Conservation (phyloP, 495 filamentous ascomycete genomes). For the Annulohypoxylon nitens region DNA sequence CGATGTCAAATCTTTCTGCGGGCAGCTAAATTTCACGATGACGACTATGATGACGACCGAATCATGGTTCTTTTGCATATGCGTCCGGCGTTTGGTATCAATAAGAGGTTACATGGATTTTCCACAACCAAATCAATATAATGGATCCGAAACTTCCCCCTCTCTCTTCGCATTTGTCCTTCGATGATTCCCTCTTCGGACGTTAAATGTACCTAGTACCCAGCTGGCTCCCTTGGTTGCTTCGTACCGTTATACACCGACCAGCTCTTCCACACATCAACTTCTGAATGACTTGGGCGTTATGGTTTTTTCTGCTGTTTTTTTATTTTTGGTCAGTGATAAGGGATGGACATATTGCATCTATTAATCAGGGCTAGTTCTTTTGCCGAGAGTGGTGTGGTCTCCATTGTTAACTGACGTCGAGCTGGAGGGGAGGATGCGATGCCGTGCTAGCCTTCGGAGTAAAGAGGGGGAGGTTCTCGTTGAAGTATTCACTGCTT, state of each 20-base stretch:
- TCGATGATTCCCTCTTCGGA: constrained; percentile 6
- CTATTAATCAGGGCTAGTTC: constrained; percentile 34
- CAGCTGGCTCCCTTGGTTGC: constrained; percentile 7
- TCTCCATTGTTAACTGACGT: constrained; percentile 8
- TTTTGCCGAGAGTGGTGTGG: constrained; percentile 16
- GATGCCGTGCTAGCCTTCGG: constrained; percentile 30
- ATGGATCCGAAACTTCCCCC: constrained; percentile 23
- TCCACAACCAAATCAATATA: constrained; percentile 12
- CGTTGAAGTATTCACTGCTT: constrained; percentile 26
- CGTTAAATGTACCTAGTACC: not conserved
- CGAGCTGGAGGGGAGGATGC: constrained; percentile 21
- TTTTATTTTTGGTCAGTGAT: constrained; percentile 7
- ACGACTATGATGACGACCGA: constrained; percentile 51
- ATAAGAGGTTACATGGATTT: constrained; percentile 37
- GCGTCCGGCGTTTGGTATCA: constrained; percentile 49
- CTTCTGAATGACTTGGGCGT: constrained; percentile 41
- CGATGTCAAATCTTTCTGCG: constrained; percentile 24
- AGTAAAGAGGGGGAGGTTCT: constrained; percentile 32
- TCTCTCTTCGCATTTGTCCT: constrained; percentile 24
- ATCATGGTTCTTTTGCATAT: constrained; percentile 50
- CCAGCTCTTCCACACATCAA: constrained; percentile 13
- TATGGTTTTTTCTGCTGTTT: constrained; percentile 9
- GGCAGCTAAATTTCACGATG: constrained; percentile 49
- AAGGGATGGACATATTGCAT: constrained; percentile 35
- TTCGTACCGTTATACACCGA: constrained; percentile 13